A percentile compares a stretch with the other conserved stretches of the same genome.
phyloP scores from a whole-genome alignment of 2,329 filamentous ascomycete genomes.

The Aspergillus tanneri region DNA sequence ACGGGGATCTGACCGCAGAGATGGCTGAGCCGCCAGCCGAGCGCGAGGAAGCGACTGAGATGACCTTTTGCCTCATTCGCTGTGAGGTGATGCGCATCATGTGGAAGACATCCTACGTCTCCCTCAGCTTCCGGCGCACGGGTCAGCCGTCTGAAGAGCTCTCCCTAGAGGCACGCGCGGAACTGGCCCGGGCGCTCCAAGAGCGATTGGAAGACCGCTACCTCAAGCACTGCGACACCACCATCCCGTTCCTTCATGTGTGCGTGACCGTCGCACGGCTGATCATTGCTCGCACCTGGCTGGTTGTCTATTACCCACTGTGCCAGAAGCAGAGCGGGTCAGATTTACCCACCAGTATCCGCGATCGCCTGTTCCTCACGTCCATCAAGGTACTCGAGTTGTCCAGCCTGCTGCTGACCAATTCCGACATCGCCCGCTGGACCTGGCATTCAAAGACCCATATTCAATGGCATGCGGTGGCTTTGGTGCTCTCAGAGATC shows the following conservation, averaged over 20 bases:
- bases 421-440: constrained; percentile 58
- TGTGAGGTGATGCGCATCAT: constrained; percentile 48
- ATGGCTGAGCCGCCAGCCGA: constrained; percentile 46
- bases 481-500: constrained; percentile 60
- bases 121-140: constrained; percentile 18
- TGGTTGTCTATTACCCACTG: constrained; percentile 16
- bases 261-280: constrained; percentile 16
- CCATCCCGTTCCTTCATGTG: constrained; percentile 11
- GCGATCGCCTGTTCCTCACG: constrained; percentile 58
- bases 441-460: constrained; percentile 62
- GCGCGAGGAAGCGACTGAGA: constrained; percentile 51
- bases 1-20: constrained; percentile 47
- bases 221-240: constrained; percentile 18
- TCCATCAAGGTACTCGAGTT: constrained; percentile 71
- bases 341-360: not conserved
- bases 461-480: constrained; percentile 63
- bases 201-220: constrained; percentile 15
- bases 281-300: constrained; percentile 19
- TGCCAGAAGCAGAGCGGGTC: not conserved
- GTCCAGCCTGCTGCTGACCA: constrained; percentile 61
- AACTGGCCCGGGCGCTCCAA: constrained; percentile 15
- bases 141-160: constrained; percentile 9
- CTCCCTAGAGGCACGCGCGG: not conserved
- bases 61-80: constrained; percentile 49
- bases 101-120: constrained; percentile 33